phyloP scores from a whole-genome alignment of 257 asterid genomes.

The Lavandula angustifolia region DNA sequence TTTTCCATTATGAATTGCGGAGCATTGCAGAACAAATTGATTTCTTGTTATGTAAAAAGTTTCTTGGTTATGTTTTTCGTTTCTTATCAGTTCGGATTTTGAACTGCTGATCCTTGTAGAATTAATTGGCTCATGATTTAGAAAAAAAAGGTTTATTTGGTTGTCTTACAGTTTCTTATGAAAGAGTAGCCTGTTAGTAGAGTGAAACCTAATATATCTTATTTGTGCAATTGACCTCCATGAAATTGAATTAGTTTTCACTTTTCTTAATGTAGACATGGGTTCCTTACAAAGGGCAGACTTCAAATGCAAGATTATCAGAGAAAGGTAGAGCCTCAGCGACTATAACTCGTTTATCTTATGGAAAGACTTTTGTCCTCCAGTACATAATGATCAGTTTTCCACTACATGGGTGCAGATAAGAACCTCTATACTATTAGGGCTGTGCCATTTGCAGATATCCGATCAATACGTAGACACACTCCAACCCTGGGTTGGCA shows the following conservation, averaged over 20 bases:
- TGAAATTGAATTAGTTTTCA: constrained; percentile 17
- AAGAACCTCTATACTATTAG: constrained; percentile 79
- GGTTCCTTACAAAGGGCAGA: constrained; percentile 97
- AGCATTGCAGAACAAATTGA: constrained; percentile 11
- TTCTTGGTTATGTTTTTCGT: background rate
- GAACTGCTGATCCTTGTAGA: constrained; percentile 8
- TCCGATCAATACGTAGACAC: constrained; percentile 87
- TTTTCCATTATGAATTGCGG: constrained; percentile 16
- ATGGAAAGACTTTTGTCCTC: background rate
- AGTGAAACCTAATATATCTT: background rate
- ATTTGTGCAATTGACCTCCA: too few species aligned
- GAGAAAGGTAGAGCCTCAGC: constrained; percentile 68
- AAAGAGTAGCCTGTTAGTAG: constrained; percentile 13
- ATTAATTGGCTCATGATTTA: constrained; percentile 4
- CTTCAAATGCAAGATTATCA: constrained; percentile 71
- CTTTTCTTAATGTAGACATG: constrained; percentile 62
- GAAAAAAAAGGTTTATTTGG: constrained; percentile 2
- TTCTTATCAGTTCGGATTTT: constrained; percentile 20
- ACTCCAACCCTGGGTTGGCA: constrained; percentile 94
- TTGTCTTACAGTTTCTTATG: constrained; percentile 9
- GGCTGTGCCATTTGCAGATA: constrained; percentile 83
- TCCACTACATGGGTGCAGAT: constrained; percentile 58
- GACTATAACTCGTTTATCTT: constrained; percentile 15
- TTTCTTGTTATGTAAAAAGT: background rate
- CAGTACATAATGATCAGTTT: constrained; percentile 28